Percentiles rank a stretch among this genome's conserved stretches.
Conservation (phyloP, 1,284 basidiomycete species). For the Naganishia liquefaciens region DNA sequence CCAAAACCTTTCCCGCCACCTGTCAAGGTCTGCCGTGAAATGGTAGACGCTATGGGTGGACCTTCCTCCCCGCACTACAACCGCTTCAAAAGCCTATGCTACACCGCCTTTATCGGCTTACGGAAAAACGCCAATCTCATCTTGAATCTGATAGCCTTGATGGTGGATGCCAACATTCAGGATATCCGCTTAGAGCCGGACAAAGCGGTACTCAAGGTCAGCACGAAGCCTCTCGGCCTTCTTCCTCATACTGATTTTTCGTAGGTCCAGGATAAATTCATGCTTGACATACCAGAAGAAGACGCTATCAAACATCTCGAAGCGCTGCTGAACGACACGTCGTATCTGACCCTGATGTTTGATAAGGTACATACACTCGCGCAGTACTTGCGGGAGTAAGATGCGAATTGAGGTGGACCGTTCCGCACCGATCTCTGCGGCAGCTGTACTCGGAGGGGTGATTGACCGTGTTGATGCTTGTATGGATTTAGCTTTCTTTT, state of each 20-base stretch:
- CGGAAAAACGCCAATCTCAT: constrained; percentile 98
- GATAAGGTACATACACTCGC: constrained; percentile 86
- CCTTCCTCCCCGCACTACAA: constrained; percentile 86
- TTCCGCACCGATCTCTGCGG: too few relatives aligned
- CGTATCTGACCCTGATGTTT: constrained; percentile 87
- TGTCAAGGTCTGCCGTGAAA: constrained; percentile 98
- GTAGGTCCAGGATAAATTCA: constrained; percentile 95
- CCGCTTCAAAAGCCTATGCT: constrained; percentile 93
- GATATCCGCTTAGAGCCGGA: constrained; percentile 82
- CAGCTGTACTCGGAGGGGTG: too few relatives aligned
- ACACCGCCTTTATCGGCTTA: constrained; percentile 92
- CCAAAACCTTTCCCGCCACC: constrained; percentile 98
- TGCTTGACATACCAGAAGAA: constrained; percentile 88
- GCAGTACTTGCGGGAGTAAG: constrained; percentile 59
- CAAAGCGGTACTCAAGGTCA: constrained; percentile 62
- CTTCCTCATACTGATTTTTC: constrained; percentile 45
- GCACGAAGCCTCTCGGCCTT: constrained; percentile 4
- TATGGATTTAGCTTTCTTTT: too few relatives aligned
- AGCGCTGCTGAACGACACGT: constrained; percentile 87
- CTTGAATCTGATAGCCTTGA: constrained; percentile 90
- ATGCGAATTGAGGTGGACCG: background rate
- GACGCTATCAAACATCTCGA: constrained; percentile 98
- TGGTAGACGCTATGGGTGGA: constrained; percentile 99
- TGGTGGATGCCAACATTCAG: constrained; percentile 97
- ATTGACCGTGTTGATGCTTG: too few relatives aligned